phyloP scores from a whole-genome alignment of 352 stramenopile genomes.

The Aphanomyces astaci region DNA sequence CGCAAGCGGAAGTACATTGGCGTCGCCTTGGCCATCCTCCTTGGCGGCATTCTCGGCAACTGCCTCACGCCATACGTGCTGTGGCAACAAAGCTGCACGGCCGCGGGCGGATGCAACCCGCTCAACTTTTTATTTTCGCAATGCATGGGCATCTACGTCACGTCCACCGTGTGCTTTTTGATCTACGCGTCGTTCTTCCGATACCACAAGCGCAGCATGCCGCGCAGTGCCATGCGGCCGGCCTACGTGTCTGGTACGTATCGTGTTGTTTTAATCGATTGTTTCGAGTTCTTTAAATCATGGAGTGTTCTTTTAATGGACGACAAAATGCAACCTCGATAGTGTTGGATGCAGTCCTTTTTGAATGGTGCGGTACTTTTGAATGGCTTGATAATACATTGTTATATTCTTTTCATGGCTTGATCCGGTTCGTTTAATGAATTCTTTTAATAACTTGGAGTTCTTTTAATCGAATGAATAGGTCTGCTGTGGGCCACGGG shows the following conservation, averaged over 20 bases:
- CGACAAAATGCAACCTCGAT: too few relatives aligned
- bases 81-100: conserved; percentile 52
- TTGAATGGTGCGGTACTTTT: too few relatives aligned
- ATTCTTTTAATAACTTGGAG: too few relatives aligned
- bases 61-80: conserved; percentile 71
- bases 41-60: conserved; percentile 62
- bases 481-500: conserved; percentile 63
- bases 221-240: conserved; percentile 68
- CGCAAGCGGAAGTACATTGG: conserved; percentile 51
- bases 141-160: conserved; percentile 73
- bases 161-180: conserved; percentile 64
- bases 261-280: neutral
- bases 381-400: too few relatives aligned
- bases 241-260: conserved; percentile 52
- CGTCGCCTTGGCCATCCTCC: conserved; percentile 50
- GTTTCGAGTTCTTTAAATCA: too few relatives aligned
- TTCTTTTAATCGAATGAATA: too few relatives aligned
- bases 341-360: too few relatives aligned
- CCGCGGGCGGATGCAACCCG: conserved; percentile 43
- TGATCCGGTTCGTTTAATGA: too few relatives aligned
- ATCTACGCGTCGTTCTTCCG: conserved; percentile 70
- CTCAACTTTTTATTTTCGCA: conserved; percentile 81
- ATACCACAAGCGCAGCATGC: conserved; percentile 69
- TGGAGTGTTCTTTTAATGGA: too few relatives aligned
- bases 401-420: too few relatives aligned